phyloP scores from a whole-genome alignment of 169 alveolate genomes.

The Cryptosporidium meleagridis region DNA sequence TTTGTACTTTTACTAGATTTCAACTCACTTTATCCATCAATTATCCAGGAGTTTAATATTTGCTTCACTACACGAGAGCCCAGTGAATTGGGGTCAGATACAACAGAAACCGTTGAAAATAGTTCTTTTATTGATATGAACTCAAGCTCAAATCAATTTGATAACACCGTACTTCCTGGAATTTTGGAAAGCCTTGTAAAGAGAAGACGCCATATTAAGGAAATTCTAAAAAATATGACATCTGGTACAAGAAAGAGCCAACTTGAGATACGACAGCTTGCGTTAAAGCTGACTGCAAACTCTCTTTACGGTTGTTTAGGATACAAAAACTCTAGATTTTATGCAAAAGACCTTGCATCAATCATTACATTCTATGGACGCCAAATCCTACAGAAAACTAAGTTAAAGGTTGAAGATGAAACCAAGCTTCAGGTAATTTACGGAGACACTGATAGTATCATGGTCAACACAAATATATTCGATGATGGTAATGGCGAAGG shows the following conservation, averaged over 20 bases:
- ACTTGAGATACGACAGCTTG: conserved; percentile 93
- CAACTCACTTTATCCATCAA: conserved; percentile 98
- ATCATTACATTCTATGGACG: conserved; percentile 95
- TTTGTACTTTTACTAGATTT: conserved; percentile 96
- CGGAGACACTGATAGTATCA: conserved; percentile 99
- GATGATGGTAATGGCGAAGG: conserved; percentile 81
- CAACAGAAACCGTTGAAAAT: not conserved
- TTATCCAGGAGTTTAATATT: conserved; percentile 97
- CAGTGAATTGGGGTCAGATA: conserved; percentile 78
- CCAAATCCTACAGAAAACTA: conserved; percentile 89
- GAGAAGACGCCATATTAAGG: conserved; percentile 74
- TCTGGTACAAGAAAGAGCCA: conserved; percentile 76
- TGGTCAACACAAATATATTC: conserved; percentile 93
- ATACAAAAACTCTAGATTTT: conserved; percentile 95
- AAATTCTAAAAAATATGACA: conserved; percentile 67
- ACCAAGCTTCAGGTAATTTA: conserved; percentile 93
- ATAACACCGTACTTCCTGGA: conserved; percentile 78
- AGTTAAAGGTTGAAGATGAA: conserved; percentile 90
- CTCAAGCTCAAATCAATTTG: conserved; percentile 14
- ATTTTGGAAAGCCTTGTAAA: conserved; percentile 78
- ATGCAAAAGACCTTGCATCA: conserved; percentile 98
- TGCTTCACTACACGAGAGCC: conserved; percentile 96
- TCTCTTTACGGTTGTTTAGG: conserved; percentile 99
- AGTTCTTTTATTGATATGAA: not conserved
- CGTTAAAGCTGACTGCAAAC: conserved; percentile 98